Base-by-base conservation (phyloP, 2,329 filamentous ascomycete genomes). In the Diaporthe citrichinensis region DNA sequence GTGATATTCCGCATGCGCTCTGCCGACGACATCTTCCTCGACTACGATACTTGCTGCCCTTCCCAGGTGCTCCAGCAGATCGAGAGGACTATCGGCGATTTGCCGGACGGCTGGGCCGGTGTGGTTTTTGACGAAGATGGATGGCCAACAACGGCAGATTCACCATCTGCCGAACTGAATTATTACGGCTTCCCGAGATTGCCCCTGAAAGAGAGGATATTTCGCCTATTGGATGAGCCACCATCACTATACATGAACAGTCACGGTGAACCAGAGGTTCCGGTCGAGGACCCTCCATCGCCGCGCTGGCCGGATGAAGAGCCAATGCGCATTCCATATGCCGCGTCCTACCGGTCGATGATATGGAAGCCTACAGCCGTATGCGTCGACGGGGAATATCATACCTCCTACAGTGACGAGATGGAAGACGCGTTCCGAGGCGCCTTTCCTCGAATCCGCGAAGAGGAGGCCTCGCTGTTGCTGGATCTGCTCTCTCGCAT, bases 401-500 rank as follows among this genome's bases (percentile, higher is more conserved):
- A 78, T 44, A n/a, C 49, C 4, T 61, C 62, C 23, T 79, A 78
- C 61, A 68, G 68, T 53, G 72, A 77, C 36, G 75, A 79, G 55
- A 73, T 68, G 14, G 71, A 78, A 14, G 57, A 58, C 34, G 72
- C 78, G 55, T 55, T 78, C n/a, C 36, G 39, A 23, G 53, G 75
- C 51, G 74, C 72, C 0, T 78, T 78, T 36, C 78, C 78, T 25
- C 76, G 74, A 74, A 80, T 80, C 49, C 71, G 76, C 31, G 74
- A 76, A 44, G 44, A 58, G 41, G 77, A 79, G 75, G 74, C 75
- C 55, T 68, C 55, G 49, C 61, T 79, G 69, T 65, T 80, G 36
- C 41, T 78, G 34, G 77, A 80, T 61, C 78, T 79, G 44, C 62
- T 80, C 28, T 78, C 74, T 44, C 78, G 76, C 74, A 77, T 79